Percentiles rank a stretch among this genome's conserved stretches.
Evolutionary conservation across 1,284 basidiomycete species (phyloP).

Genomic region (Abortiporus biennis): DNA sequence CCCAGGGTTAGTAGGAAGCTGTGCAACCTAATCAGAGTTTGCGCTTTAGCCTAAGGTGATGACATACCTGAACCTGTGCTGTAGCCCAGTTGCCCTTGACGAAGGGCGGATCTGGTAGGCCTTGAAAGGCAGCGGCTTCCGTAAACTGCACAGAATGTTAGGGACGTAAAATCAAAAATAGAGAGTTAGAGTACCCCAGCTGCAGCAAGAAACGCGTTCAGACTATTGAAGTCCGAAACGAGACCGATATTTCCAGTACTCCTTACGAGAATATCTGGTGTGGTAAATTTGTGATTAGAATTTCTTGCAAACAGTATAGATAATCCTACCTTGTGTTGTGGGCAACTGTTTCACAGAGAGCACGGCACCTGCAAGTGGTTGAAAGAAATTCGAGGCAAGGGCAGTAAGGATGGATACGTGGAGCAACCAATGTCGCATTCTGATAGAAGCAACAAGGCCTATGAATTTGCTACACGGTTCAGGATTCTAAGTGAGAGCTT

Average conservation of each 20-base stretch:
- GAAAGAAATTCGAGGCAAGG: constrained; percentile 11
- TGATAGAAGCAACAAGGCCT: constrained; percentile 6
- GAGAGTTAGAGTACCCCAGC: constrained; percentile 38
- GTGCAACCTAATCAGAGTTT: background rate
- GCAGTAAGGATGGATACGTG: constrained; percentile 11
- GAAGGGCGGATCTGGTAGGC: constrained; percentile 48
- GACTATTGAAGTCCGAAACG: constrained; percentile 7
- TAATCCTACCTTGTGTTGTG: constrained; percentile 1
- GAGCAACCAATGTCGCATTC: constrained; percentile 12
- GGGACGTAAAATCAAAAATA: background rate
- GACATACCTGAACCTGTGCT: constrained; percentile 39
- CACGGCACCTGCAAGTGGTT: constrained; percentile 14
- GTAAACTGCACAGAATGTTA: constrained; percentile 28
- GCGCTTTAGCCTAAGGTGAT: constrained; percentile 1
- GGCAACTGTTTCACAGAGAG: constrained; percentile 8
- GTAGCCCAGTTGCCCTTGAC: constrained; percentile 42
- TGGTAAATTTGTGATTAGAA: background rate
- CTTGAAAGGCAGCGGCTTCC: constrained; percentile 38
- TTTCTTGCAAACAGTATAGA: background rate
- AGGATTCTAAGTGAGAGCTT: background rate
- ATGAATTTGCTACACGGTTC: constrained; percentile 5
- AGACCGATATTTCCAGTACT: constrained; percentile 9
- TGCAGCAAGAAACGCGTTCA: constrained; percentile 43
- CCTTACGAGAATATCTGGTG: constrained; percentile 5
- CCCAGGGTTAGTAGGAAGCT: constrained; percentile 33